A percentile compares a stretch with the other conserved stretches of the same genome.
These are phyloP conservation scores for Eucalyptus virginea DNA, from an alignment of 345 rosid genomes.

Conservation along the genomic window DNA sequence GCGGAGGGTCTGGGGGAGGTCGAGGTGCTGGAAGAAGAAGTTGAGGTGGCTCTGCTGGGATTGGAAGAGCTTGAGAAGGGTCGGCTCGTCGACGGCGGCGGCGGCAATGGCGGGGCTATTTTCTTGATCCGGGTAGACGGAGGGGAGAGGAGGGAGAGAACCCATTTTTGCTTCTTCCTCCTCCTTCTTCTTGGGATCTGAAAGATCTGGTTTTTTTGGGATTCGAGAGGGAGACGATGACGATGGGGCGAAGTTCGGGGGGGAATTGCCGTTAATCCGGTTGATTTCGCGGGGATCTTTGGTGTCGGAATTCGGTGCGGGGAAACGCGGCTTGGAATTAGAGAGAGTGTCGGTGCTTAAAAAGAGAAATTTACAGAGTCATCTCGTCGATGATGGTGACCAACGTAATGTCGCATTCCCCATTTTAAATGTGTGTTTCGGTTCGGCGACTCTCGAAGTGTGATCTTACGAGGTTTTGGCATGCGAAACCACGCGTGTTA, in stretches of 20 bases:
- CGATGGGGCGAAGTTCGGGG: not conserved
- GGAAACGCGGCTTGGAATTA: not conserved
- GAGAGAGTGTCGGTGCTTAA: not conserved
- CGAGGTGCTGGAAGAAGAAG: conserved; percentile 78
- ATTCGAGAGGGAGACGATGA: not conserved
- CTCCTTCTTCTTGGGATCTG: not conserved
- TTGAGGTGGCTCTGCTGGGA: conserved; percentile 89
- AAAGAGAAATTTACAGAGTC: not conserved
- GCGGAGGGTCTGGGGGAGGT: conserved; percentile 52
- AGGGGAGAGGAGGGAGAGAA: not conserved
- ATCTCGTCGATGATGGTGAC: not conserved
- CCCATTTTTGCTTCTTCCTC: not conserved
- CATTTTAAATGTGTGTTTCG: not conserved
- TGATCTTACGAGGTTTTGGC: not conserved
- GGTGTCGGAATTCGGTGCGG: not conserved
- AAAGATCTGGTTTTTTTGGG: not conserved
- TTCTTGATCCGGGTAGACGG: not conserved
- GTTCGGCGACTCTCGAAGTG: not conserved
- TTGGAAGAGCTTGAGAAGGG: conserved; percentile 70
- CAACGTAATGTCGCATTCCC: not conserved
- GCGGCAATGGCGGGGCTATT: not conserved
- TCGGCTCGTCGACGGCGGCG: conserved; percentile 28
- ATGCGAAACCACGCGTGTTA: not conserved
- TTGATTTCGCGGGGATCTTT: not conserved
- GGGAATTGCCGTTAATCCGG: not conserved